phyloP scores from a whole-genome alignment of 1,284 basidiomycete species.

The Psilocybe mexicana region DNA sequence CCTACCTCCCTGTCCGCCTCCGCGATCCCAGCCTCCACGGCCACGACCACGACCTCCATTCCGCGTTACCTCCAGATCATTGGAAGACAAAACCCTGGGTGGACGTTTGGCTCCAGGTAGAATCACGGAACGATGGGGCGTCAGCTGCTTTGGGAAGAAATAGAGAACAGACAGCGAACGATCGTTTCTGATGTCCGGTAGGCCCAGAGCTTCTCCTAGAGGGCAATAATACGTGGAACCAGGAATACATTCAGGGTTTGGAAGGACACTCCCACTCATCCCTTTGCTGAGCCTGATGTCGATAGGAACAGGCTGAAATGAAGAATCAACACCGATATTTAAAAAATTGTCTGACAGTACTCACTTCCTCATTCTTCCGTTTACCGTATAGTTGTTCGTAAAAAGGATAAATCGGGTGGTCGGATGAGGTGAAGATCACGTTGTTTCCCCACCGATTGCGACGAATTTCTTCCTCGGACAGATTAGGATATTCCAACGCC shows the following conservation, averaged over 20 bases:
- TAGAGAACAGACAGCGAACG: slow-evolving; percentile 86
- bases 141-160: slow-evolving; percentile 85
- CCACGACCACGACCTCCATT: slow-evolving; percentile 51
- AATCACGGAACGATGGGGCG: slow-evolving; percentile 84
- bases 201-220: slow-evolving; percentile 43
- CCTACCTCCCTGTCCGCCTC: slow-evolving; percentile 24
- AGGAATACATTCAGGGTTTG: slow-evolving; percentile 89
- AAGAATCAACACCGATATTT: slow-evolving; percentile 15
- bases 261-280: slow-evolving; percentile 77
- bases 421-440: slow-evolving; percentile 84
- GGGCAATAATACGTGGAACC: slow-evolving; percentile 89
- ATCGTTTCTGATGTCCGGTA: slow-evolving; percentile 86
- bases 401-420: slow-evolving; percentile 83
- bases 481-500: slow-evolving; percentile 67
- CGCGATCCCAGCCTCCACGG: slow-evolving; percentile 44
- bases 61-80: slow-evolving; percentile 70
- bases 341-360: slow-evolving; percentile 26
- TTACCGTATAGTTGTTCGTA: slow-evolving; percentile 91
- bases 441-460: slow-evolving; percentile 89
- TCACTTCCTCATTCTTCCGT: slow-evolving; percentile 77
- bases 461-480: slow-evolving; percentile 81
- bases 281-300: slow-evolving; percentile 75
- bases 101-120: slow-evolving; percentile 74
- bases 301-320: slow-evolving; percentile 60
- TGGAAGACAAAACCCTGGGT: slow-evolving; percentile 62